phyloP scores from a whole-genome alignment of 495 filamentous ascomycete species.

The Mycothermus thermophilus region DNA sequence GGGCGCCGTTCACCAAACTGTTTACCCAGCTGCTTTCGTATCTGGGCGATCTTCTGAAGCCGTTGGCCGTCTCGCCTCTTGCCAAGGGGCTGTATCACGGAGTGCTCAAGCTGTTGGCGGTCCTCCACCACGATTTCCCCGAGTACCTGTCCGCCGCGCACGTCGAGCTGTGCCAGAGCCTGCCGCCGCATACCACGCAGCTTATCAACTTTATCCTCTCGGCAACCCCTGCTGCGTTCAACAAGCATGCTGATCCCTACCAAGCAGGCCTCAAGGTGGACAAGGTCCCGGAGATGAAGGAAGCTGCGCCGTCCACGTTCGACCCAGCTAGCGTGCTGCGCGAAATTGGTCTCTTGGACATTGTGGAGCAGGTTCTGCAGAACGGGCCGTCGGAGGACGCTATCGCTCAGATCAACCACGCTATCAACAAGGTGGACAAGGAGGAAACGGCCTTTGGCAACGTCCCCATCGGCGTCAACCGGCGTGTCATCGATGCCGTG shows the following conservation, averaged over 20 bases:
- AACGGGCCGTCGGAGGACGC: slow-evolving; percentile 47
- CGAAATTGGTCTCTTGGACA: slow-evolving; percentile 48
- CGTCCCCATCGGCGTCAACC: slow-evolving; percentile 51
- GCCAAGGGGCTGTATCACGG: slow-evolving; percentile 76
- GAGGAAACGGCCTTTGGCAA: slow-evolving; percentile 48
- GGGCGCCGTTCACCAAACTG: slow-evolving; percentile 59
- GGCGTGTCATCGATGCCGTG: slow-evolving; percentile 62
- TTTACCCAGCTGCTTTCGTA: slow-evolving; percentile 61
- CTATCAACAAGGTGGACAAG: slow-evolving; percentile 40
- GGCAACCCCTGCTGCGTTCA: slow-evolving; percentile 62
- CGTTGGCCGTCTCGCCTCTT: slow-evolving; percentile 49
- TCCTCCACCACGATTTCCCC: slow-evolving; percentile 87
- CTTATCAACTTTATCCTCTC: slow-evolving; percentile 79
- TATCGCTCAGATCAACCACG: slow-evolving; percentile 57
- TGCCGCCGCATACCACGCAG: slow-evolving; percentile 76
- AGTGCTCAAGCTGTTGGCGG: slow-evolving; percentile 62
- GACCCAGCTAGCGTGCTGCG: slow-evolving; percentile 44
- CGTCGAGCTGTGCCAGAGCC: slow-evolving; percentile 67
- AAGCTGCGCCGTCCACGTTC: slow-evolving; percentile 46
- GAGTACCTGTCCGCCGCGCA: slow-evolving; percentile 85
- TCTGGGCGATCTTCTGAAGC: slow-evolving; percentile 68
- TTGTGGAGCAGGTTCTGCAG: slow-evolving; percentile 52
- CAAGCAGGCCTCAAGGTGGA: slow-evolving; percentile 68
- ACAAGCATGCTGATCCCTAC: slow-evolving; percentile 72
- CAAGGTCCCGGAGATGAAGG: slow-evolving; percentile 60